Percentiles rank a stretch among this genome's conserved stretches.
Evolutionary conservation across 1,139 yeast species (phyloP).

Genomic region (Suhomyces anneliseae): DNA sequence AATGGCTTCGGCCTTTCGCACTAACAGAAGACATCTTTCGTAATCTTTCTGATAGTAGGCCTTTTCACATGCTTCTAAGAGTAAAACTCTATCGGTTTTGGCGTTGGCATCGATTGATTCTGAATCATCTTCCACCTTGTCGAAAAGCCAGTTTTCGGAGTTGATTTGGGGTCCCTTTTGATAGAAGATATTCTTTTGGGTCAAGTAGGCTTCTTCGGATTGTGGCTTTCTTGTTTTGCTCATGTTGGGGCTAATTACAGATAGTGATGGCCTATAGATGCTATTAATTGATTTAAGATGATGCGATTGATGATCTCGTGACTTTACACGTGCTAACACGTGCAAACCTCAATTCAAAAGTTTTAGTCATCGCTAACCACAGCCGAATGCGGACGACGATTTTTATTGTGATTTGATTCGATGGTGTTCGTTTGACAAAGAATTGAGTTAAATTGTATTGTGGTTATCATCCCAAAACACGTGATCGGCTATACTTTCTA

Average conservation of each 20-base stretch:
- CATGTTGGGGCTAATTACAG: background rate
- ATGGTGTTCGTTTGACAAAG: too few species aligned
- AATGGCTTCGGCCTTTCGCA: slow-evolving; percentile 28
- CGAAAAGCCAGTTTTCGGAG: slow-evolving; percentile 46
- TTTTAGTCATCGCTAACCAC: background rate
- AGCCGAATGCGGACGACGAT: background rate
- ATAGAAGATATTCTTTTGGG: slow-evolving; percentile 46
- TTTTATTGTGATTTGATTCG: too few species aligned
- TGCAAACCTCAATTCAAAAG: too few species aligned
- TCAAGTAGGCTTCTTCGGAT: slow-evolving; percentile 50
- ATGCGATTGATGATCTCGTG: too few species aligned
- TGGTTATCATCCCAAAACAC: too few species aligned
- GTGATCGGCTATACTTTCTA: too few species aligned
- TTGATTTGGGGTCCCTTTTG: slow-evolving; percentile 53
- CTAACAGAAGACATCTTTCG: slow-evolving; percentile 38
- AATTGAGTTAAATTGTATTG: too few species aligned
- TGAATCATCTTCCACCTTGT: slow-evolving; percentile 21
- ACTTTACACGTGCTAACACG: too few species aligned
- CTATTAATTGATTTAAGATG: too few species aligned
- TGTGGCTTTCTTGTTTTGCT: slow-evolving; percentile 50
- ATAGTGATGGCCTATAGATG: background rate
- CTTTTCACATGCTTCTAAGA: slow-evolving; percentile 48
- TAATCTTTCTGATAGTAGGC: slow-evolving; percentile 52
- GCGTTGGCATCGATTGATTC: slow-evolving; percentile 21
- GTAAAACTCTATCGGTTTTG: slow-evolving; percentile 36